Percentiles rank a stretch among this genome's conserved stretches.
phyloP scores from a whole-genome alignment of 2,329 filamentous ascomycete genomes.

The Aspergillus sergii region DNA sequence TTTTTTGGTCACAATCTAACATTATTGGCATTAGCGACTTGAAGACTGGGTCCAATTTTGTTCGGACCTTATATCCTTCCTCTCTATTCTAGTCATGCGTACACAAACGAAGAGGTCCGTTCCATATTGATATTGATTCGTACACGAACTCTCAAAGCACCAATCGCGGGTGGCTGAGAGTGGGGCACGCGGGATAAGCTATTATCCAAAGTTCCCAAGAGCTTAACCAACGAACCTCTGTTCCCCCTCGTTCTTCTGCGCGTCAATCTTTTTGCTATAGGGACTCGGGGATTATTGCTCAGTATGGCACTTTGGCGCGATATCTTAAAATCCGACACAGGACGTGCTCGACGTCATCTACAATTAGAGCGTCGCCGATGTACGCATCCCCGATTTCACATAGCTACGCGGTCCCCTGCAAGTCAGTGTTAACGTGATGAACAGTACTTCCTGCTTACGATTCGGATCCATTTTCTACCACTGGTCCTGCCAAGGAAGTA shows the following conservation, averaged over 20 bases:
- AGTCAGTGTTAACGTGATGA: conserved; percentile 14
- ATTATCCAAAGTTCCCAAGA: not conserved
- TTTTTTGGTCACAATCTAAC: conserved; percentile 6
- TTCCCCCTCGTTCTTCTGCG: not conserved
- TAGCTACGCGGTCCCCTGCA: conserved; percentile 7
- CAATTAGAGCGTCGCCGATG: conserved; percentile 44
- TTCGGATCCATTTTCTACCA: conserved; percentile 54
- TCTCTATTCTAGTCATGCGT: not conserved
- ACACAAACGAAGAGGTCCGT: not conserved
- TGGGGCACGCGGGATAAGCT: not conserved
- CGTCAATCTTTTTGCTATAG: not conserved
- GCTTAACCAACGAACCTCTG: not conserved
- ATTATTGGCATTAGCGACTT: not conserved
- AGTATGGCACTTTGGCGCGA: conserved; percentile 44
- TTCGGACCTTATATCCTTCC: not conserved
- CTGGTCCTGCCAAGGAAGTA: conserved; percentile 75
- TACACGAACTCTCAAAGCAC: not conserved
- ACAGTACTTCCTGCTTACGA: conserved; percentile 47
- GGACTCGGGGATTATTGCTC: not conserved
- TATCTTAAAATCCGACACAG: conserved; percentile 33
- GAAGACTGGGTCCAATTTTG: not conserved
- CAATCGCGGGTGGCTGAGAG: not conserved
- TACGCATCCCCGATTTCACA: conserved; percentile 34
- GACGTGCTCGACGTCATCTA: conserved; percentile 33
- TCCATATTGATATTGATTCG: not conserved